Percentiles rank a stretch among this genome's conserved stretches.
Evolutionary conservation across 352 stramenopile genomes (phyloP).

Genomic region (Globisporangium spinosum): DNA sequence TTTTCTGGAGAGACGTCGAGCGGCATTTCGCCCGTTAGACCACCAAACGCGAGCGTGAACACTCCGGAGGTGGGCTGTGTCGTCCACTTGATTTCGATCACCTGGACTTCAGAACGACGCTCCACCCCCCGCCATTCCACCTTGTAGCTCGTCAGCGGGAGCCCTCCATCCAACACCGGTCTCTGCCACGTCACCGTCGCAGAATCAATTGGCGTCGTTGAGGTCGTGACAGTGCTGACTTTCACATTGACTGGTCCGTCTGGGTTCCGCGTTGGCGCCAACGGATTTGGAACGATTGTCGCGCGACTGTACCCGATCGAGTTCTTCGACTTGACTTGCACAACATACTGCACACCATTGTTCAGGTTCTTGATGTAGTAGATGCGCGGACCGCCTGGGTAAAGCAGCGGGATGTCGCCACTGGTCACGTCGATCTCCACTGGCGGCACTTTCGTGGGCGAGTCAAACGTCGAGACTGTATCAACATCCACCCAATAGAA

Average conservation of each 20-base stretch:
- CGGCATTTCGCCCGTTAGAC: slow-evolving; percentile 56
- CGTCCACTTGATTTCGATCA: slow-evolving; percentile 84
- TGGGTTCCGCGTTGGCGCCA: slow-evolving; percentile 51
- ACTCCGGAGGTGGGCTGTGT: slow-evolving; percentile 39
- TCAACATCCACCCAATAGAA: slow-evolving; percentile 68
- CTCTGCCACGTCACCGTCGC: slow-evolving; percentile 72
- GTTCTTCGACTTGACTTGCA: slow-evolving; percentile 80
- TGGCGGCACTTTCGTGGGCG: slow-evolving; percentile 37
- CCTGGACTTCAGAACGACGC: slow-evolving; percentile 65
- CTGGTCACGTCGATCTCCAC: slow-evolving; percentile 30
- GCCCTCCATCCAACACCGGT: slow-evolving; percentile 51
- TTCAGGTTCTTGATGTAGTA: slow-evolving; percentile 72
- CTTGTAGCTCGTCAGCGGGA: slow-evolving; percentile 68
- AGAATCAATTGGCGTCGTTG: slow-evolving; percentile 42
- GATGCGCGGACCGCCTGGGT: slow-evolving; percentile 51
- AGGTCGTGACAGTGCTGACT: slow-evolving; percentile 45
- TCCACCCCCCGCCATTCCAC: slow-evolving; percentile 79
- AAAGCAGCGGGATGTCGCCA: slow-evolving; percentile 44
- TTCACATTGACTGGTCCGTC: slow-evolving; percentile 53
- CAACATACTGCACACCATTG: slow-evolving; percentile 79
- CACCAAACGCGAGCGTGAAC: slow-evolving; percentile 79
- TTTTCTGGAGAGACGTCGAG: slow-evolving; percentile 79
- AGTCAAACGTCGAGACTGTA: slow-evolving; percentile 72
- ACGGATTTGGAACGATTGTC: slow-evolving; percentile 50
- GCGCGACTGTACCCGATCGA: slow-evolving; percentile 61